Base-by-base conservation (phyloP, 2,329 filamentous ascomycete species). In the Fusarium sp. region DNA sequence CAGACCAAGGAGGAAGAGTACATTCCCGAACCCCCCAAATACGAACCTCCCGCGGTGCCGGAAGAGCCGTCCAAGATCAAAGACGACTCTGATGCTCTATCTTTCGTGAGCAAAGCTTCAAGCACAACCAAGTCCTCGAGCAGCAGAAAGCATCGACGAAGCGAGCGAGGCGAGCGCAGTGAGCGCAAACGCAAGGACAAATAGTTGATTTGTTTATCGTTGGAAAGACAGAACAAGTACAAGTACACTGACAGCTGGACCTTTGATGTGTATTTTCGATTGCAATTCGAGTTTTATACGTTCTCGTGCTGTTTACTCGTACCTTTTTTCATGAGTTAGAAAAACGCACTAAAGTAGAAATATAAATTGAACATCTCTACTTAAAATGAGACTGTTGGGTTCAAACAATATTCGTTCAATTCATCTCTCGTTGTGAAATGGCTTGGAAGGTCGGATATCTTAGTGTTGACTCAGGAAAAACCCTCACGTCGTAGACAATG, bases 111-210 rank as follows among this genome's bases (percentile, higher is more conserved):
- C 38, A 63, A 64, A 24, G 38, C 59, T 2, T 64, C 61, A 2
- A 56, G 20, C 66, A 66, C 62, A 5, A 52, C 21, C 55, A 68
- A 69, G 54, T 61, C 46, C 2, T 64, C 58, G 2, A 66, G 63
- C 44, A 46, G 65, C 55, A 69, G 57, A 42, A 69, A 66, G 42
- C 66, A 69, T 47, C 66, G 66, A 42, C 66, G 66, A 24, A 68
- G 65, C 16, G 66, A 68, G 7, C 54, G 65, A 31, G 66, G 66
- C 54, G 66, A 69, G 31, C 66, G 66, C 9, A 69, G 50, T n/a
- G 33, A 35, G 6, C 9, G 6, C 26, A 26, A 26, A 26, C 9
- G 6, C 26, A 26, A 26, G 9, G 49, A 68, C 8, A 69, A 69
- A 37, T 69, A 52, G 46, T n/a, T 15, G 43, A 67, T 57, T 26